Evolutionary conservation across 306 rosid genomes (phyloP).

Genomic region (Cicer judaicum): DNA sequence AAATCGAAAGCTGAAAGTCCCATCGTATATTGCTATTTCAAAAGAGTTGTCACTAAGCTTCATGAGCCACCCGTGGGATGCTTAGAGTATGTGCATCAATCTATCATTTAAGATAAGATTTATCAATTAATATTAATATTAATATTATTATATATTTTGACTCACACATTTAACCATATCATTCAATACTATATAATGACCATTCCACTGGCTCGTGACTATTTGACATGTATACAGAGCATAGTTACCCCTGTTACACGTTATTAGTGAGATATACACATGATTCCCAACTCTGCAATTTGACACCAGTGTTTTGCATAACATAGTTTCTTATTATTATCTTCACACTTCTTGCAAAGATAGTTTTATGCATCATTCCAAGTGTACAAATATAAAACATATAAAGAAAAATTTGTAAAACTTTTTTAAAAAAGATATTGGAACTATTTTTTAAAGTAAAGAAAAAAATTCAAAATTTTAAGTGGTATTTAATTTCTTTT

Average conservation of each 20-base stretch:
- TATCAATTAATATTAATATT: neutral
- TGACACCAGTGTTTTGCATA: neutral
- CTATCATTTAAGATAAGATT: neutral
- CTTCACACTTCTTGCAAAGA: no score
- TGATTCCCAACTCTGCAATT: neutral
- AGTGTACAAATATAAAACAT: no score
- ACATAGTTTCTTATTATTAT: no score
- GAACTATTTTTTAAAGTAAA: no score
- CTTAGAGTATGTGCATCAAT: neutral
- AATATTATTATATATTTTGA: constrained; percentile 10
- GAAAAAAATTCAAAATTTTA: no score
- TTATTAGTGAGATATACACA: neutral
- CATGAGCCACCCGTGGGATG: constrained; percentile 46
- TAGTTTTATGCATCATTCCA: no score
- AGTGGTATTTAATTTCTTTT: no score
- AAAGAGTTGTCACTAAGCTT: constrained; percentile 14
- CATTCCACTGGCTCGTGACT: neutral
- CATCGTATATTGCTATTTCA: neutral
- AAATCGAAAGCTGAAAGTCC: constrained; percentile 1
- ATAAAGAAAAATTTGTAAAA: no score
- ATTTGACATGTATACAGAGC: neutral
- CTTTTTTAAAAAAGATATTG: no score
- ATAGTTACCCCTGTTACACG: neutral
- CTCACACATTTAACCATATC: constrained; percentile 37
- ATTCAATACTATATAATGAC: constrained; percentile 29